Evolutionary conservation across 2,329 filamentous ascomycete species (phyloP), one percentile per base, ranked within the genome.

Genomic region (Colletotrichum tamarilloi): DNA sequence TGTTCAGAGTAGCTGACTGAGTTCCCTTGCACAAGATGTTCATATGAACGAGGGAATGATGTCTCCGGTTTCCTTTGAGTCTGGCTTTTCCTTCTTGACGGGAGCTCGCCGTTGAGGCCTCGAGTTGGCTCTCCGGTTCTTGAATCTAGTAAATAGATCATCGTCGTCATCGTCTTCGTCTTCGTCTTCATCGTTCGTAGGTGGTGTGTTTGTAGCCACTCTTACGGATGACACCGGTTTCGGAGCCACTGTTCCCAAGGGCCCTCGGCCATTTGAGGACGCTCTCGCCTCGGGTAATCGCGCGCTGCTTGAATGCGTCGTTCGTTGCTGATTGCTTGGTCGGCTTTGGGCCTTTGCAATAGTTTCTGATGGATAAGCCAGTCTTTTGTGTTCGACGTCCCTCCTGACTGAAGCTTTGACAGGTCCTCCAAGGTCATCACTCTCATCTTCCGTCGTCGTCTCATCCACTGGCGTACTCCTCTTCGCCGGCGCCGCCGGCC

Each of bases 181-280:
- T 9, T 26, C 24, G 24, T 24, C 24, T 24, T 1, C 24, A 2
- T 64, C 55, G 1, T 53, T 32, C 4, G 7, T 12, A 9, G 8
- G 8, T 9, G 49, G 16, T 16, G 24, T 55, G 2, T 53, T 30
- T 1, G 38, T 59, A n/a, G 38, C 83, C 80, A 35, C 83, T 79
- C 24, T 26, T 1, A 4, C 24, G 24, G 24, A 26, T 26, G 24
- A 26, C 3, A 26, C 3, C 24, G 24, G 24, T 3, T 16, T 75
- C 64, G 59, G 46, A 28, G 55, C 4, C 6, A 11, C 60, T 38
- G 11, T 46, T 35, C 8, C 30, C 19, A 32, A 5, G 28, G 56
- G 16, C 4, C 24, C 46, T 22, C 56, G 24, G 6, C n/a, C 30
- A 5, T 19, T 16, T 12, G 56, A 26, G 11, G 63, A 22, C 67